Base-by-base conservation (phyloP, 2,329 filamentous ascomycete species). In the Penicillium rolfsii region DNA sequence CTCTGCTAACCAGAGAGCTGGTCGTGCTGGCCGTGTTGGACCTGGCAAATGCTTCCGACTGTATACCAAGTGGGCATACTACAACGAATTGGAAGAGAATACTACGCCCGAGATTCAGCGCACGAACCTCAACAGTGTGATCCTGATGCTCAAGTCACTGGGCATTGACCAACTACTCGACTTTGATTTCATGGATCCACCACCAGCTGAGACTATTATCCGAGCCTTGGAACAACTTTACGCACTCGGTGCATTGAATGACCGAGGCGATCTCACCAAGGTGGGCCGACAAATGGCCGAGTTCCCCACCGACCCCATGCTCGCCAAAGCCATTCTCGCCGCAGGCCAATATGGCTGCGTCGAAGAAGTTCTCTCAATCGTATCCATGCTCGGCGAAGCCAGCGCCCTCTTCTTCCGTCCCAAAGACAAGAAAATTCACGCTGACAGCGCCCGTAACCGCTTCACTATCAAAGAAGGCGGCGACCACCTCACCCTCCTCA, bases 341-440 rank as follows among this genome's bases (percentile, higher is more conserved):
- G 91, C 94, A 0, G 91, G 95, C 76, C 90, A 92, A 69, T 90
- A 94, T 67, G 91, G 91, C n/a, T 97, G 94, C 69, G 91, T 97
- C 0, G 91, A 96, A 61, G 95, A 99, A 77, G 87, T 98, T 0
- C 81, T 99, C 16, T 93, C 91, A 0, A 91, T 98, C 52, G 91
- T 98, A n/a, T 88, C 93, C 45, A 97, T 98, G 91, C 85, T 98
- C 0, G 88, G 90, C 62, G 95, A 98, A 78, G 87, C 91, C 1
- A 92, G 89, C 4, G 89, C 93, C 0, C 84, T 99, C 5, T 99
- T 97, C 82, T 96, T 96, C 83, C 85, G 93, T 0, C 93, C 95
- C 22, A 97, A 97, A 74, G 93, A 99, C 79, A 97, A 98, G 82
- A 97, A 97, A 76, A 89, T 97, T 30, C 91, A 97, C 71, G 95